Conservation (phyloP, 805 yeast genomes). For the Yamadazyma laniorum region DNA sequence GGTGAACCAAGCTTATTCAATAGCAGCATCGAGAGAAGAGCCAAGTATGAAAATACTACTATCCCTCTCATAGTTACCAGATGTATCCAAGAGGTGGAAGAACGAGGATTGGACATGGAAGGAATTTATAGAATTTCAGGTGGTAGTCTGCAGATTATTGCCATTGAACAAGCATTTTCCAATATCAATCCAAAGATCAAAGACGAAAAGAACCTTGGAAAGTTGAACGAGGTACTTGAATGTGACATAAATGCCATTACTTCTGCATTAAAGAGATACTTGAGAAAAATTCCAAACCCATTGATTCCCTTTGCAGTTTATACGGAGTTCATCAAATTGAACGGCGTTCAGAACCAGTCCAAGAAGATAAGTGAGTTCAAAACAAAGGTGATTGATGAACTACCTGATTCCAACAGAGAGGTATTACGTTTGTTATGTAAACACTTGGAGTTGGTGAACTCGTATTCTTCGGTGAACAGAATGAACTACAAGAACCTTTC, state of each 20-base stretch:
- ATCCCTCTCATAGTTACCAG: slow-evolving; percentile 72
- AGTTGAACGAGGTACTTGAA: slow-evolving; percentile 30
- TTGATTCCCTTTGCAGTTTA: slow-evolving; percentile 71
- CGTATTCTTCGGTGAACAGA: slow-evolving; percentile 55
- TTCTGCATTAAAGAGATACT: slow-evolving; percentile 80
- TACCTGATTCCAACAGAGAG: slow-evolving; percentile 68
- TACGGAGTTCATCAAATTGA: slow-evolving; percentile 58
- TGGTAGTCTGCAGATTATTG: slow-evolving; percentile 62
- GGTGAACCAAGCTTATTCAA: slow-evolving; percentile 32
- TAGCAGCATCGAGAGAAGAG: slow-evolving; percentile 61
- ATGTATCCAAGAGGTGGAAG: slow-evolving; percentile 77
- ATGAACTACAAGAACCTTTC: slow-evolving; percentile 84
- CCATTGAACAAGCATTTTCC: slow-evolving; percentile 41
- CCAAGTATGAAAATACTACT: slow-evolving; percentile 55
- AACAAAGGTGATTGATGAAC: slow-evolving; percentile 40
- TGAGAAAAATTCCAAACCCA: slow-evolving; percentile 83
- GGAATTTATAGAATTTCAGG: slow-evolving; percentile 93
- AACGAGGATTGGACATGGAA: slow-evolving; percentile 70
- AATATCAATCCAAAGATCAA: slow-evolving; percentile 19
- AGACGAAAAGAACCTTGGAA: slow-evolving; percentile 33
- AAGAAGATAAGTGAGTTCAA: slow-evolving; percentile 43
- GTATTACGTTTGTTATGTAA: slow-evolving; percentile 55
- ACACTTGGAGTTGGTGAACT: slow-evolving; percentile 65
- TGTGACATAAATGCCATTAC: slow-evolving; percentile 87
- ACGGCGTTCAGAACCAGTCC: slow-evolving; percentile 18